Base-by-base conservation (phyloP, 345 rosid genomes). In the Mangifera indica region DNA sequence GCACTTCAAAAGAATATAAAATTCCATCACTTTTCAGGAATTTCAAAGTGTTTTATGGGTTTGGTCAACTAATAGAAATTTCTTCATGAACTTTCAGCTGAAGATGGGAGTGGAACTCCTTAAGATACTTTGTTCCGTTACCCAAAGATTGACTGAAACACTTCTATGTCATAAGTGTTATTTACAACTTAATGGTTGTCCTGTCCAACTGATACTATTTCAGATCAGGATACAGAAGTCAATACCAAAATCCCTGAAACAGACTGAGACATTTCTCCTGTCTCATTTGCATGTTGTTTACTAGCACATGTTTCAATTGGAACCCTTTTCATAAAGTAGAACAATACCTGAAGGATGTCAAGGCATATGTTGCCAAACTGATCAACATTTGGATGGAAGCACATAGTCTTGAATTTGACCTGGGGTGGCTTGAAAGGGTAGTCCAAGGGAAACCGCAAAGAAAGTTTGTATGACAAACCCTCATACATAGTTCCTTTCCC, bases 381-480 rank as follows among this genome's bases (percentile, higher is more conserved):
- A 74, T 88, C 93, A 0, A 88, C 88, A 80, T 88, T 88, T 5
- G 93, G 93, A 70, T 88, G 93, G 74, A 88, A 88, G 82, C 93
- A 88, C 75, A 69, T 72, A 18, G 93, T 84, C 76, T 88, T 90
- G 56, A 88, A 88, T 79, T 86, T 88, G 25, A 86, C 87, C 76
- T 84, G 85, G 0, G 93, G 93, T 1, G 93, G 85, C 79, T 88
- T 88, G 78, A 88, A 88, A 17, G 93, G 93, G 45, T 88, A 88
- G 69, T 86, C 88, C 70, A 80, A 72, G 1, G 93, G 93, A 77
- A 88, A 88, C 4, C 73, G 72, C 69, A 88, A 77, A 14, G 90
- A 86, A 61, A 88, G 83, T 70, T 80, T 88, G 83, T 83, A 88
- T n/a, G 85, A 85, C 62, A 85, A 80, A 62, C 88, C 93, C 75